A percentile compares a stretch with the other conserved stretches of the same genome.
Evolutionary conservation across 352 stramenopile species (phyloP).

Genomic region (Phytophthora brassicae): DNA sequence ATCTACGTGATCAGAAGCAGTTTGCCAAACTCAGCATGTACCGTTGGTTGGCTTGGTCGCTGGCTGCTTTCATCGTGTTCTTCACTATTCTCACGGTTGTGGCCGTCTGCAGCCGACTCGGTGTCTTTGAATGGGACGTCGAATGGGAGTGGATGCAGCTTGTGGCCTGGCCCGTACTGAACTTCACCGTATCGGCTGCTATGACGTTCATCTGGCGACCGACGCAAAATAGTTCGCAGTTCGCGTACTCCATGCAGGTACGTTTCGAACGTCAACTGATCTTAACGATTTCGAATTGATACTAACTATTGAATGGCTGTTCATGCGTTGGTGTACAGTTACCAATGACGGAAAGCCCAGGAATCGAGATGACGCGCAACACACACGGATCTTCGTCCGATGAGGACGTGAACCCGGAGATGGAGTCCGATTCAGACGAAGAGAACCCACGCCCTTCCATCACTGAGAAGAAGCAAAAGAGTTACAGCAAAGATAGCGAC

Average conservation of each 20-base stretch:
- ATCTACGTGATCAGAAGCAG: constrained; percentile 85
- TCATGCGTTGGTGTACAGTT: constrained; percentile 41
- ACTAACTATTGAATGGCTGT: constrained; percentile 8
- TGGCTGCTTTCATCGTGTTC: constrained; percentile 87
- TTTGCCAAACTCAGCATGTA: constrained; percentile 92
- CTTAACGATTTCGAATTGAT: constrained; percentile 10
- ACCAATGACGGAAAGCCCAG: constrained; percentile 67
- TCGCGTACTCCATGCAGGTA: constrained; percentile 86
- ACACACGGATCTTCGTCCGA: constrained; percentile 52
- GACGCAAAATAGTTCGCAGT: constrained; percentile 83
- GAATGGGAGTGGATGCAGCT: constrained; percentile 92
- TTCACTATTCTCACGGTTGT: constrained; percentile 87
- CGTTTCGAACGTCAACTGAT: constrained; percentile 1
- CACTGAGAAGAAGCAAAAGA: constrained; percentile 43
- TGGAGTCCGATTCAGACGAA: constrained; percentile 64
- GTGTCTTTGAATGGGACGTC: constrained; percentile 89
- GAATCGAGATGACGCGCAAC: constrained; percentile 62
- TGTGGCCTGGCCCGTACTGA: constrained; percentile 90
- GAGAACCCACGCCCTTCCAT: constrained; percentile 48
- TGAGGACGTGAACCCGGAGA: constrained; percentile 58
- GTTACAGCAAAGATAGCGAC: constrained; percentile 43
- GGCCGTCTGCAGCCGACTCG: constrained; percentile 76
- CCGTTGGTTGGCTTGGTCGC: constrained; percentile 72
- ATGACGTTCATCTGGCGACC: constrained; percentile 92
- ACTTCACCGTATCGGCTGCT: constrained; percentile 88